Base-by-base conservation (phyloP, 2,329 filamentous ascomycete genomes). In the Grosmannia serpens region DNA sequence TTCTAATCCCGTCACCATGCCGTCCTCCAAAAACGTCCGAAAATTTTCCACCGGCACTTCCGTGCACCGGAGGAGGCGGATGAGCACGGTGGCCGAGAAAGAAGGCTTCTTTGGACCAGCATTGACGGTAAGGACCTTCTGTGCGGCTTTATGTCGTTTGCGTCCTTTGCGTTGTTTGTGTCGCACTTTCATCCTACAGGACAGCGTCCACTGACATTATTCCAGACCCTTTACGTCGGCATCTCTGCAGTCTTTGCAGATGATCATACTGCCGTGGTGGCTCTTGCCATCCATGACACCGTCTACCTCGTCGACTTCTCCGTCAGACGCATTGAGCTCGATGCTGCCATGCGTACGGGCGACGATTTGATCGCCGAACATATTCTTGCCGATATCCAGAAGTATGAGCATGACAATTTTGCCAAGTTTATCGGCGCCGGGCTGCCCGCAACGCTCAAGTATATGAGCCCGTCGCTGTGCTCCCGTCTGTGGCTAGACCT, bases 391-490 rank as follows among this genome's bases (percentile, higher is more conserved):
- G 74, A 80, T 53, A 72, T 89, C 33, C 70, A 78, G 38, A 67
- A 71, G 26, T 91, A 89, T 64, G 81, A 84, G 63, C 74, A 80
- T 49, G 75, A 80, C 15, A 86, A 90, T 67, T 73, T 84, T 59
- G 82, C 83, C 73, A 94, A 92, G 70, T 86, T 91, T 64, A 77
- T 90, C 24, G 88, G 88, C 9, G 81, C 83, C 24, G 87, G 88
- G n/a, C 73, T 92, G 57, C 84, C 86, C 1, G 71, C 75, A 11
- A 76, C 77, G 4, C 71, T 89, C 57, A 76, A 81, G 51, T 71
- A 80, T 11, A 74, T 82, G 65, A 86, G 82, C 65, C 87, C 87
- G 1, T 73, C 73, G 6, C 76, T 91, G 1, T 86, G 85, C 64
- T 83, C 87, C 0, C 82, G 82, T 38, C 76, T 94, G 4, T 94